Base-by-base conservation (phyloP, 805 yeast species). In the Zygotorulaspora danielsina region DNA sequence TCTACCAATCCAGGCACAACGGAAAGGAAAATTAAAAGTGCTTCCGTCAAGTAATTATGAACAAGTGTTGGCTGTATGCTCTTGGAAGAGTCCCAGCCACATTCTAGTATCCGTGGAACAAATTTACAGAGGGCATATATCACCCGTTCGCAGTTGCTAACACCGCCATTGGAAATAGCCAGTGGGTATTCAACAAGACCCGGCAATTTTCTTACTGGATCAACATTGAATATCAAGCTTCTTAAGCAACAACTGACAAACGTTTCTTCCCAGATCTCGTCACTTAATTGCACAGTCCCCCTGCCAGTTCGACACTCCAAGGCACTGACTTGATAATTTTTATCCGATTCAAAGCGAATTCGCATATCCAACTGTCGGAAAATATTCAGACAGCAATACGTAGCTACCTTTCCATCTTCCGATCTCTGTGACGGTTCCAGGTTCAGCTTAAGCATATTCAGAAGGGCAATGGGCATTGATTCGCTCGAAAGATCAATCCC, bases 331-430 rank as follows among this genome's bases (percentile, higher is more conserved):
- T 53, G 67, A 35, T 38, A 69, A 45, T 53, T 42, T 3, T 55
- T 57, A 4, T 64, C 59, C 0, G 63, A 39, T 12, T 61, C 61
- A 8, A 76, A 72, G 53, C 78, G 59, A 50, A 87, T 77, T 15
- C 96, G 70, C 27, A 89, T 65, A 59, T 90, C 98, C 4, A 81
- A 73, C 39, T 72, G 73, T 26, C 78, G 67, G 53, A 93, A 85
- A 13, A 81, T 71, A 60, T 93, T 89, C 65, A 79, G 86, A 11
- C 79, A 63, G 59, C 87, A 81, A 48, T 71, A 78, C 0, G 86
- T 79, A 16, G 63, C 57, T 16, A 59, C 55, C 24, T 52, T 55
- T 27, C 54, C 57, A 17, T 55, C 57, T 12, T 42, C 32, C 3
- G 39, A 30, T n/a, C 39, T 28, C 7, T 53, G 38, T 4, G 48